Conservation (phyloP, 345 rosid species). For the Iberis pinnata region DNA sequence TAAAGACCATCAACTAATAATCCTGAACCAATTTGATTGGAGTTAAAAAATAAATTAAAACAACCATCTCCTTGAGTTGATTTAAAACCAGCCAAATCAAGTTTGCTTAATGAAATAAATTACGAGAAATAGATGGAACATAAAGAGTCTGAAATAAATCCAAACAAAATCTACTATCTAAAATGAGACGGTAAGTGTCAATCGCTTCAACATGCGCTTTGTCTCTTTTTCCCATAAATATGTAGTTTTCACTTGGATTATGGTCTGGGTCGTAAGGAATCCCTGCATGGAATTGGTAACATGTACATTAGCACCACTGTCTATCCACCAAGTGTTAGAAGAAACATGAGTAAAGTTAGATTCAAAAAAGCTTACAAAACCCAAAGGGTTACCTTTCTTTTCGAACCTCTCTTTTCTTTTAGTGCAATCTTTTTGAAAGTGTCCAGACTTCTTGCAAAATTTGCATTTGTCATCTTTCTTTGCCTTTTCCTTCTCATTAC, state of each 20-base stretch:
- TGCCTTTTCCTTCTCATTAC: not conserved
- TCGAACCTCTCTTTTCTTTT: too few relatives aligned
- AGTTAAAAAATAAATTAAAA: not conserved
- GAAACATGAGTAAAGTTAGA: not conserved
- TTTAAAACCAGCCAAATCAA: not conserved
- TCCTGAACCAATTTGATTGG: not conserved
- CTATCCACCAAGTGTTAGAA: not conserved
- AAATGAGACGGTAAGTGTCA: not conserved
- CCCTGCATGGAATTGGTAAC: not conserved
- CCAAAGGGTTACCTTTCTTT: constrained; percentile 3
- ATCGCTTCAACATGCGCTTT: not conserved
- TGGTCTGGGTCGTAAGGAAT: not conserved
- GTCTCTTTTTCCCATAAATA: not conserved
- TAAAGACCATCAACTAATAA: constrained; percentile 1
- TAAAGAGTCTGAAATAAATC: not conserved
- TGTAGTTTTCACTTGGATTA: not conserved
- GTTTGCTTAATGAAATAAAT: constrained; percentile 1
- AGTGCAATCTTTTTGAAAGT: not conserved
- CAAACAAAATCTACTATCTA: constrained; percentile 9
- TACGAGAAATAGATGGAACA: constrained; percentile 8
- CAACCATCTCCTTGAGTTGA: constrained; percentile 1
- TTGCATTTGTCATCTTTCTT: not conserved
- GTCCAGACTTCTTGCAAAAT: not conserved
- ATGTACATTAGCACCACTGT: not conserved
- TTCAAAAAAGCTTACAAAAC: not conserved